phyloP scores from a whole-genome alignment of 306 rosid species.

The Cercis canadensis region DNA sequence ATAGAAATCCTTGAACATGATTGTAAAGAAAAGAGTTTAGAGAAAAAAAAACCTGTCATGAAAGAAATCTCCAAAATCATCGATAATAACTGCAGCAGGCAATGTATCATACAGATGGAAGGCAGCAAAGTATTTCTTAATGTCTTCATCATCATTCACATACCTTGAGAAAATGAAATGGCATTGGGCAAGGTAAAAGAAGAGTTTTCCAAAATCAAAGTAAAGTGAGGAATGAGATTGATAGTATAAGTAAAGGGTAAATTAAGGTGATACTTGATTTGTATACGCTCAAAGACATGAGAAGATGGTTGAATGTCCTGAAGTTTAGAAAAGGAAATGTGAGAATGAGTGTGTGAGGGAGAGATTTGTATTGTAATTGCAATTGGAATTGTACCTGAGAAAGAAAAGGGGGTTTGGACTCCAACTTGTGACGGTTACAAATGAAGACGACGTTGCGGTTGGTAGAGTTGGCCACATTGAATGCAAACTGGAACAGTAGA shows the following conservation, averaged over 20 bases:
- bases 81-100: slow-evolving; percentile 74
- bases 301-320: slow-evolving; percentile 79
- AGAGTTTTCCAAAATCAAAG: neutral
- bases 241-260: no score
- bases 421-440: slow-evolving; percentile 61
- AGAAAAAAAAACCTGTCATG: slow-evolving; percentile 54
- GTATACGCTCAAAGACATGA: slow-evolving; percentile 64
- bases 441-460: slow-evolving; percentile 64
- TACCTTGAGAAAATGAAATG: slow-evolving; percentile 51
- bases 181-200: neutral
- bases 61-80: slow-evolving; percentile 87
- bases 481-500: slow-evolving; percentile 82
- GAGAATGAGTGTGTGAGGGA: neutral
- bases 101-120: slow-evolving; percentile 68
- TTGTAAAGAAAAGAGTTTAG: neutral
- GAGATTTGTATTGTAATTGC: neutral
- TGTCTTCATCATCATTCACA: slow-evolving; percentile 74
- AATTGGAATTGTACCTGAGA: slow-evolving; percentile 72
- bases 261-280: slow-evolving; percentile 61
- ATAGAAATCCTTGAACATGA: neutral
- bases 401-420: slow-evolving; percentile 84
- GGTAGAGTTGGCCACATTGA: slow-evolving; percentile 48
- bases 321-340: slow-evolving; percentile 19
- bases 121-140: slow-evolving; percentile 87
- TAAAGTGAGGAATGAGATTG: neutral